Conservation (phyloP, 176 grass and related monocot genomes). For the Puya raimondii region DNA sequence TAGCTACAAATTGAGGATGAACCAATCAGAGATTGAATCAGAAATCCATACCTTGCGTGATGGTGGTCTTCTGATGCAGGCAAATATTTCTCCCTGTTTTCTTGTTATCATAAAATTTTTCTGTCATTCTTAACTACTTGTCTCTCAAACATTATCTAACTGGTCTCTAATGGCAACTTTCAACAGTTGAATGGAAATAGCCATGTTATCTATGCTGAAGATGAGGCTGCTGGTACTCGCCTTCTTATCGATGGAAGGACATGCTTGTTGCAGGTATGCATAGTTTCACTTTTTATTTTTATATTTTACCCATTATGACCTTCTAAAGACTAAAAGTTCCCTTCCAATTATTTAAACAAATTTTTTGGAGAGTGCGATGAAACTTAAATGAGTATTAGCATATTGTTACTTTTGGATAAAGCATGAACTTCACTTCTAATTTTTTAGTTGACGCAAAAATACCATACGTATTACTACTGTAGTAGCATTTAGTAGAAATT, state of each 20-base stretch:
- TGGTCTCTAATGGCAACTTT: slow-evolving; percentile 23
- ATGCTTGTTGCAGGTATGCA: slow-evolving; percentile 92
- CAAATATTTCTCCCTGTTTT: slow-evolving; percentile 29
- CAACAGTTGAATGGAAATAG: slow-evolving; percentile 94
- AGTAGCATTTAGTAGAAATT: neutral
- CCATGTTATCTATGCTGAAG: slow-evolving; percentile 95
- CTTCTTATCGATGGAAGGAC: slow-evolving; percentile 99
- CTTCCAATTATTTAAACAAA: neutral
- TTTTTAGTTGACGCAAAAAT: neutral
- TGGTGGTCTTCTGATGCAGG: slow-evolving; percentile 98
- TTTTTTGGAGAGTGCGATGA: neutral
- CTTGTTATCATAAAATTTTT: neutral
- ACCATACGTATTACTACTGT: neutral
- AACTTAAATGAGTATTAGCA: neutral
- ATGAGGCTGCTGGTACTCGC: slow-evolving; percentile 94
- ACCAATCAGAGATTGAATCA: slow-evolving; percentile 75
- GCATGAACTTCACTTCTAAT: slow-evolving; percentile 9
- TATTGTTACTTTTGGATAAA: neutral
- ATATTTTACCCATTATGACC: neutral
- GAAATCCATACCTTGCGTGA: slow-evolving; percentile 93
- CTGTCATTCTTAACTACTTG: neutral
- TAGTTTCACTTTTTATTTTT: neutral
- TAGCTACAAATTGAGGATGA: slow-evolving; percentile 90
- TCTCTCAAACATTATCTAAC: slow-evolving; percentile 1
- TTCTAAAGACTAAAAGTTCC: neutral